Percentiles rank a stretch among this genome's conserved stretches.
Conservation (phyloP, 2,329 filamentous ascomycete genomes). For the Fusarium piperis region DNA sequence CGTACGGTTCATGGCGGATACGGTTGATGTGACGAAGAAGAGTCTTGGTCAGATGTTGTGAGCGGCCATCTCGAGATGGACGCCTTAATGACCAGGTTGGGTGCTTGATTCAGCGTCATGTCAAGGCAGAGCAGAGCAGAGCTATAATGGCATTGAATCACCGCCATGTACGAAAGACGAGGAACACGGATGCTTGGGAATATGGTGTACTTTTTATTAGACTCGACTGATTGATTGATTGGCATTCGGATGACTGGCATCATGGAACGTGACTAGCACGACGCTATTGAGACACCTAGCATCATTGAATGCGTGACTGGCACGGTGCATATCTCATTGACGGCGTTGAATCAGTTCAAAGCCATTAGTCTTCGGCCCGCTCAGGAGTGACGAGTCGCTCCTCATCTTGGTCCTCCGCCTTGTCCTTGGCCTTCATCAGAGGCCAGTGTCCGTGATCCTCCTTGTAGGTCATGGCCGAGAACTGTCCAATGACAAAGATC, state of each 20-base stretch:
- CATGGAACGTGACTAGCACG: not conserved
- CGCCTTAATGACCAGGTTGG: not conserved
- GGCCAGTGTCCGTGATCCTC: conserved; percentile 67
- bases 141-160: not conserved
- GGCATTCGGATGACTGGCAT: not conserved
- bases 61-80: not conserved
- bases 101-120: conserved; percentile 2
- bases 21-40: not conserved
- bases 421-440: conserved; percentile 50
- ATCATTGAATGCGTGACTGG: not conserved
- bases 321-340: not conserved
- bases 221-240: not conserved
- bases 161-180: conserved; percentile 9
- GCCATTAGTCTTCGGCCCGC: not conserved
- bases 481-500: conserved; percentile 77
- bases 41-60: not conserved
- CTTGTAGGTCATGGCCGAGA: conserved; percentile 72
- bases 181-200: conserved; percentile 19
- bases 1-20: not conserved
- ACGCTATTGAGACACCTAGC: not conserved
- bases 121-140: not conserved
- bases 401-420: conserved; percentile 21
- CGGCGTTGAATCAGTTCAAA: not conserved
- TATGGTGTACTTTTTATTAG: conserved; percentile 20
- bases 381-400: conserved; percentile 5